Evolutionary conservation across 495 filamentous ascomycete species (phyloP).

Genomic region (Mytilinidion resinicola): DNA sequence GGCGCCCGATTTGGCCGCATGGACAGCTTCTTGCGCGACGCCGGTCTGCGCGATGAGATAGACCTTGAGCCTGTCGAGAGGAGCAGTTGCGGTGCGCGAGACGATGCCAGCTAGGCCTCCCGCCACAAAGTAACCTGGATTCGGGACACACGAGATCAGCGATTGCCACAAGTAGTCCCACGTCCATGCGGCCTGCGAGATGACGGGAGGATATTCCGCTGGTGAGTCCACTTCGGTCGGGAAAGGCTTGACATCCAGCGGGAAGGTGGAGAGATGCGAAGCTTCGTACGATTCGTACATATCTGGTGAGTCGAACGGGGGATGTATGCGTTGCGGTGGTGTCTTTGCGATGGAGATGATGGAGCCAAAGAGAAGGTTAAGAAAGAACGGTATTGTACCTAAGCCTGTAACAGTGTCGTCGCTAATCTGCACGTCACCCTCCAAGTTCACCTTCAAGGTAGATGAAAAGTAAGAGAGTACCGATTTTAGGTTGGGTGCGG

Average conservation of each 20-base stretch:
- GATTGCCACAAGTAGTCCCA: conserved; percentile 35
- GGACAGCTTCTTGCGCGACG: conserved; percentile 50
- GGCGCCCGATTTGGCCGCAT: conserved; percentile 65
- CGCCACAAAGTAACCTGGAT: conserved; percentile 93
- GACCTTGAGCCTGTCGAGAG: conserved; percentile 93
- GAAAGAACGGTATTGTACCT: conserved; percentile 81
- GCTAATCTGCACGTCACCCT: conserved; percentile 89
- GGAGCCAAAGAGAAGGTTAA: conserved; percentile 62
- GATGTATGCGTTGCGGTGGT: conserved; percentile 2
- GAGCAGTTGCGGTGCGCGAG: conserved; percentile 88
- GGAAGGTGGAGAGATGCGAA: neutral
- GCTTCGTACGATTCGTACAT: conserved; percentile 9
- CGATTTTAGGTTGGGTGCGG: conserved; percentile 65
- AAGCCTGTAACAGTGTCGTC: conserved; percentile 82
- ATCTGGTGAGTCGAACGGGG: neutral
- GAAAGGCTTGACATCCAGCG: conserved; percentile 13
- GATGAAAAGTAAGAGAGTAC: conserved; percentile 89
- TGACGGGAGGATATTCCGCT: neutral
- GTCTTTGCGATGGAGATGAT: conserved; percentile 52
- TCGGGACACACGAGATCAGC: conserved; percentile 59
- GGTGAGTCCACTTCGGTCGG: conserved; percentile 16
- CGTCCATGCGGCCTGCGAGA: conserved; percentile 13
- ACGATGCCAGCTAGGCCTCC: conserved; percentile 88
- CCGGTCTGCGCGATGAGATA: conserved; percentile 91
- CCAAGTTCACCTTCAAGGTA: conserved; percentile 81